Percentiles rank a stretch among this genome's conserved stretches.
phyloP scores from a whole-genome alignment of 495 filamentous ascomycete genomes.

The Trichoderma erinaceum region DNA sequence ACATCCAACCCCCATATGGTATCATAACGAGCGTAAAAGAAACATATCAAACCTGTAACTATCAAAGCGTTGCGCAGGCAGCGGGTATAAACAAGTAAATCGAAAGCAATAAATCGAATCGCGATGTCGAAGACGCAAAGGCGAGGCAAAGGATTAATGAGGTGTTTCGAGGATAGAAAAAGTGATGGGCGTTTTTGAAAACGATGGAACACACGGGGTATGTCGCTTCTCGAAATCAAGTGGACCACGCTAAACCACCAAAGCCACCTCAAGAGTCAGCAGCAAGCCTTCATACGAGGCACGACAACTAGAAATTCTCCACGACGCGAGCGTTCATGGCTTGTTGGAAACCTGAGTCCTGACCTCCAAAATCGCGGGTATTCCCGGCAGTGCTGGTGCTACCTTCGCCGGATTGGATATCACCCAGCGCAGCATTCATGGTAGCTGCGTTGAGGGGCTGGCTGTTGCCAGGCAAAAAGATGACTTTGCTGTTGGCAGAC shows the following conservation, averaged over 20 bases:
- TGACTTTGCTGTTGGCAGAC: constrained; percentile 90
- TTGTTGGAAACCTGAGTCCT: constrained; percentile 61
- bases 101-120: neutral
- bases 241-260: constrained; percentile 9
- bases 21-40: constrained; percentile 7
- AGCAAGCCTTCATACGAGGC: neutral
- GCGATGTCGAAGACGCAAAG: neutral
- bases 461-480: constrained; percentile 74
- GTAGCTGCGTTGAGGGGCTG: constrained; percentile 51
- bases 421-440: constrained; percentile 27
- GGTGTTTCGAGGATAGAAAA: neutral
- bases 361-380: constrained; percentile 37
- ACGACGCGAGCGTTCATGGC: constrained; percentile 81
- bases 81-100: neutral
- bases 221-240: constrained; percentile 12
- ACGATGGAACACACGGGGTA: neutral
- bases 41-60: neutral
- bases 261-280: constrained; percentile 2
- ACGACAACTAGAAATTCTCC: constrained; percentile 67
- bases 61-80: neutral
- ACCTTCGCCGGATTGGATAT: constrained; percentile 23
- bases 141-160: neutral
- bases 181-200: neutral
- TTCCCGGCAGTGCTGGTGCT: constrained; percentile 18
- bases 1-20: neutral